Evolutionary conservation across 495 filamentous ascomycete genomes (phyloP).

Genomic region (Monascus purpureus): DNA sequence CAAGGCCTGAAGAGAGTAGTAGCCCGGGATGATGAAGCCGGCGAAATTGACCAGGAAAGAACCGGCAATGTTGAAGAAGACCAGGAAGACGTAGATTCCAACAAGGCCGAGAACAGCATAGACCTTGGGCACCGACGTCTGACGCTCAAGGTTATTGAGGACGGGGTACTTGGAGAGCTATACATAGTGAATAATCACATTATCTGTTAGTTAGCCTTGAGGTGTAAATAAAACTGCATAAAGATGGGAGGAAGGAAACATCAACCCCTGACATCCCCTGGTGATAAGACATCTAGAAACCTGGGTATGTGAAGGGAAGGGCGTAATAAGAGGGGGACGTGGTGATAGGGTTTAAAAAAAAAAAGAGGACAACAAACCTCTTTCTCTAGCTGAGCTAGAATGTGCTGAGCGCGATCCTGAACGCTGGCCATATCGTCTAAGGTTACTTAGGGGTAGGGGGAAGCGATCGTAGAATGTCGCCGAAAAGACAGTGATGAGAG

Average conservation of each 20-base stretch:
- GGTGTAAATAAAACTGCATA: too few species aligned
- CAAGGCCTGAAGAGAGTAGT: constrained; percentile 86
- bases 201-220: too few species aligned
- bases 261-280: too few species aligned
- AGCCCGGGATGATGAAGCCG: constrained; percentile 85
- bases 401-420: constrained; percentile 83
- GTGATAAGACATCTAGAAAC: too few species aligned
- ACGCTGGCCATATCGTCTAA: constrained; percentile 47
- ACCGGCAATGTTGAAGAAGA: constrained; percentile 98
- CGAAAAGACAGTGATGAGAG: too few species aligned
- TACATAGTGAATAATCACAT: too few species aligned
- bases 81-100: constrained; percentile 90
- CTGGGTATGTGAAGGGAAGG: too few species aligned
- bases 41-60: constrained; percentile 94
- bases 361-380: constrained; percentile 41
- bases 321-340: too few species aligned
- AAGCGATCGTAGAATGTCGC: too few species aligned
- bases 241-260: too few species aligned
- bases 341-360: too few species aligned
- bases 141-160: constrained; percentile 93
- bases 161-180: constrained; percentile 93
- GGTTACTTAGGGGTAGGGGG: not conserved
- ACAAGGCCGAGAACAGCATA: constrained; percentile 79
- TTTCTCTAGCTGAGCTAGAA: constrained; percentile 87
- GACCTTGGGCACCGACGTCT: constrained; percentile 88